Evolutionary conservation across 345 rosid species (phyloP).

Genomic region (Psidium friedrichsthalianum): DNA sequence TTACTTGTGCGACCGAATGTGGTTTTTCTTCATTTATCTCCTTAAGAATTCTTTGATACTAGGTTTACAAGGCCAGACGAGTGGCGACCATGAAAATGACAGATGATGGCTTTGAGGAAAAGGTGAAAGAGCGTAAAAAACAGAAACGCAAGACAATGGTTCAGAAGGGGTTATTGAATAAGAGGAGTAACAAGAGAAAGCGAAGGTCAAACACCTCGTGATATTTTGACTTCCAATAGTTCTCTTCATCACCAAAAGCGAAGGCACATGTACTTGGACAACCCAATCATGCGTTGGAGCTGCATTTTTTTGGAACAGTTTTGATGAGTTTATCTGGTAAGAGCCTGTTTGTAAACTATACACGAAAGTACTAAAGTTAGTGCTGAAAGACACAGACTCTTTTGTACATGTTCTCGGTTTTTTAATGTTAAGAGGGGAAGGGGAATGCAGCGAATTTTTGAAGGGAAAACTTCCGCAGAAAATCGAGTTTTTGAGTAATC

Average conservation of each 20-base stretch:
- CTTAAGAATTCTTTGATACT: background rate
- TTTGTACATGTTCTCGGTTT: background rate
- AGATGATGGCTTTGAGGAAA: conserved; percentile 87
- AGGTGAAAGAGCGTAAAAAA: conserved; percentile 52
- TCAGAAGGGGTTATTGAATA: conserved; percentile 54
- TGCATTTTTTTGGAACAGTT: background rate
- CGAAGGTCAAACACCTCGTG: background rate
- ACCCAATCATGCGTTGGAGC: background rate
- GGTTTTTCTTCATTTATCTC: background rate
- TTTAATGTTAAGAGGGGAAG: background rate
- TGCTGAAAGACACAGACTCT: background rate
- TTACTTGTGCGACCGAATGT: background rate
- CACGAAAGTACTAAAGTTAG: background rate
- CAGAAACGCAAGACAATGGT: conserved; percentile 51
- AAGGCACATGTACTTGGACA: background rate
- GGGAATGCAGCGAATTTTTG: background rate
- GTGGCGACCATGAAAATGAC: conserved; percentile 82
- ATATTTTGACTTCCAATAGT: background rate
- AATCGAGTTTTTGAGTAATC: background rate
- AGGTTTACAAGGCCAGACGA: conserved; percentile 84
- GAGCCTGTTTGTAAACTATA: background rate
- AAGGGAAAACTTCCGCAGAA: background rate
- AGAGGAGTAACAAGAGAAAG: conserved; percentile 20
- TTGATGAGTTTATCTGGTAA: background rate
- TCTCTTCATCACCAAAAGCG: background rate